These are phyloP conservation scores for Acacia acuminata DNA, from an alignment of 306 rosid genomes.

Conservation along the genomic window DNA sequence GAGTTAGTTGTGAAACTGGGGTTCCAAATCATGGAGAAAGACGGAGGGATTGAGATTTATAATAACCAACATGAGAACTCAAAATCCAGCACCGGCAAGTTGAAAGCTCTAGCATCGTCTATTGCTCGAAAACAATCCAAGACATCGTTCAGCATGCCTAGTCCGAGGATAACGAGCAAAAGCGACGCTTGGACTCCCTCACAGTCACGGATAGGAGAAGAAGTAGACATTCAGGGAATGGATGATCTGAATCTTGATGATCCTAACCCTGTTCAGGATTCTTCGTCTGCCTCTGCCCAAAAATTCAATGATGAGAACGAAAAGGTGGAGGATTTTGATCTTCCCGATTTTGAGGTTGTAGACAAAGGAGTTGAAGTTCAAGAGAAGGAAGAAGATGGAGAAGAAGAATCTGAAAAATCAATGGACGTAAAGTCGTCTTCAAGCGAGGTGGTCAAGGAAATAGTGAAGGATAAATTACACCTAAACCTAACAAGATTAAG, in stretches of 20 bases:
- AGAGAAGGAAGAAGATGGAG: slow-evolving; percentile 48
- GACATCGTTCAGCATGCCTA: slow-evolving; percentile 83
- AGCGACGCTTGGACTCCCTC: slow-evolving; percentile 78
- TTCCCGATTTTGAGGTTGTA: slow-evolving; percentile 85
- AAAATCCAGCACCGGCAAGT: slow-evolving; percentile 51
- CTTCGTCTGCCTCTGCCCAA: slow-evolving; percentile 38
- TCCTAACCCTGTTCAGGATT: slow-evolving; percentile 60
- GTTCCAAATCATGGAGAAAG: slow-evolving; percentile 96
- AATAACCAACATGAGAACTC: slow-evolving; percentile 53
- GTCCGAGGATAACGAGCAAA: slow-evolving; percentile 73
- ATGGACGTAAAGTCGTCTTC: slow-evolving; percentile 48
- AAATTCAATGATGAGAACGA: slow-evolving; percentile 50
- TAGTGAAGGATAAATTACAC: slow-evolving; percentile 65
- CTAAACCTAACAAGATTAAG: slow-evolving; percentile 51
- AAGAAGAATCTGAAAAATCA: slow-evolving; percentile 52
- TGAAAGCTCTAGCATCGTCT: slow-evolving; percentile 43
- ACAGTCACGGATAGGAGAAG: slow-evolving; percentile 44
- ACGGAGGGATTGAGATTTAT: slow-evolving; percentile 81
- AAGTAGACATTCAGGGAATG: slow-evolving; percentile 61
- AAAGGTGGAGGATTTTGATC: slow-evolving; percentile 75
- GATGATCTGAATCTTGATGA: slow-evolving; percentile 94
- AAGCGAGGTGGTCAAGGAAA: slow-evolving; percentile 80
- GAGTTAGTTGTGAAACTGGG: slow-evolving; percentile 86
- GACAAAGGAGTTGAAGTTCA: slow-evolving; percentile 91
- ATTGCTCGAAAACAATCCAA: slow-evolving; percentile 82